Percentiles rank a stretch among this genome's conserved stretches.
Conservation (phyloP, 805 yeast genomes). For the Kodamaea kaohsiungensis region DNA sequence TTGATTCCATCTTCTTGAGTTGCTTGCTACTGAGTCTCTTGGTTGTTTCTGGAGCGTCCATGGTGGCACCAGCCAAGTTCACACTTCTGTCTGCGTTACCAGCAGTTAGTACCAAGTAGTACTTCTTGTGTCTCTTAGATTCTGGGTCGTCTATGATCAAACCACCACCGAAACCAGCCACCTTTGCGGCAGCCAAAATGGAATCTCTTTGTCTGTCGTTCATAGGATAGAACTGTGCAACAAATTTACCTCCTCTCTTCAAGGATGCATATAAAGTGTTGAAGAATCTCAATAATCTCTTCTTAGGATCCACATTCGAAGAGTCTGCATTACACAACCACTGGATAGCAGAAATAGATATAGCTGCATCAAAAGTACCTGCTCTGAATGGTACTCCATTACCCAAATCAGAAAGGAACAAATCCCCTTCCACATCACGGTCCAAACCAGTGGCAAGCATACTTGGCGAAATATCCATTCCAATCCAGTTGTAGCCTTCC, state of each 20-base stretch:
- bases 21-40: conserved; percentile 48
- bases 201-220: conserved; percentile 82
- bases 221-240: conserved; percentile 94
- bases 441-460: conserved; percentile 95
- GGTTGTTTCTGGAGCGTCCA: conserved; percentile 61
- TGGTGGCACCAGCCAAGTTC: conserved; percentile 75
- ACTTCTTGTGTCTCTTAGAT: conserved; percentile 85
- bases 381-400: conserved; percentile 93
- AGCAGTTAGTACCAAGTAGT: conserved; percentile 86
- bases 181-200: conserved; percentile 82
- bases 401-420: conserved; percentile 91
- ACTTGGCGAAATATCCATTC: conserved; percentile 93
- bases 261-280: conserved; percentile 83
- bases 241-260: conserved; percentile 94
- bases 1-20: conserved; percentile 63
- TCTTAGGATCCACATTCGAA: conserved; percentile 76
- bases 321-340: conserved; percentile 98
- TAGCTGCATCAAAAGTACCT: conserved; percentile 95
- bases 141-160: conserved; percentile 92
- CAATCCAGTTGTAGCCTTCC: conserved; percentile 93
- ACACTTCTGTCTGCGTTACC: conserved; percentile 75
- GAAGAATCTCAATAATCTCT: conserved; percentile 78
- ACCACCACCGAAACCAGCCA: conserved; percentile 96
- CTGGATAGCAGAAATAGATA: conserved; percentile 91
- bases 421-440: conserved; percentile 90